These are phyloP conservation scores for Monosporascus sp. DNA, from an alignment of 2,329 filamentous ascomycete species.

Conservation along the genomic window DNA sequence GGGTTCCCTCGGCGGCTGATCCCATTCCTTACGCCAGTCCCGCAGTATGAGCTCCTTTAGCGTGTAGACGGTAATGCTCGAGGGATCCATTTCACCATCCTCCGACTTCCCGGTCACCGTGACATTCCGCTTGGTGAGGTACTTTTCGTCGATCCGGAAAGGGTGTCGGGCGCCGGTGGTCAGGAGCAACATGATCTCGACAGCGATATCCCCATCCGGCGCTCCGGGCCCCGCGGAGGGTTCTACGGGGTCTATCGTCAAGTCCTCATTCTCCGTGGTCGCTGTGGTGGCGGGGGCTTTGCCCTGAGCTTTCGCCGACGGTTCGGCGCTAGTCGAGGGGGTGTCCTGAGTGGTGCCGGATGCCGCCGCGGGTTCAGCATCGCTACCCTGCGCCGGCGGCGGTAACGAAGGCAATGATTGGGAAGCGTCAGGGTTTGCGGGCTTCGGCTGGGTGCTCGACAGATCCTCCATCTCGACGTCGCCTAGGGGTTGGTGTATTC, in stretches of 20 bases:
- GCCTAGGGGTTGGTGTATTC: slow-evolving; percentile 18
- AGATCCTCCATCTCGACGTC: slow-evolving; percentile 27
- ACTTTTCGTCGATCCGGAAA: slow-evolving; percentile 84
- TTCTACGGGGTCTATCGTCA: slow-evolving; percentile 30
- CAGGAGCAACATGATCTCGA: slow-evolving; percentile 77
- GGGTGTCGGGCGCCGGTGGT: slow-evolving; percentile 76
- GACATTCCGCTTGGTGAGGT: slow-evolving; percentile 75
- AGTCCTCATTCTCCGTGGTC: slow-evolving; percentile 22
- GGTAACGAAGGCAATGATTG: slow-evolving; percentile 1
- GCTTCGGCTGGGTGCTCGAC: slow-evolving; percentile 16
- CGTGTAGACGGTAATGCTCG: slow-evolving; percentile 87
- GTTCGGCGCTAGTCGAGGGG: slow-evolving; percentile 7
- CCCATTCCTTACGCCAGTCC: slow-evolving; percentile 93
- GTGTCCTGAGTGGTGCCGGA: slow-evolving; percentile 18
- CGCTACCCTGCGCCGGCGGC: slow-evolving; percentile 10
- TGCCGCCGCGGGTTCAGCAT: slow-evolving; percentile 12
- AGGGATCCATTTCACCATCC: slow-evolving; percentile 64
- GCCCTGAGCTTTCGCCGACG: slow-evolving; percentile 25
- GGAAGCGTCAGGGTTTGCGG: slow-evolving; percentile 13
- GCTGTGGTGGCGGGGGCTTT: slow-evolving; percentile 19
- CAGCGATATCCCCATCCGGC: slow-evolving; percentile 33
- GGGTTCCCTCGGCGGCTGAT: slow-evolving; percentile 76
- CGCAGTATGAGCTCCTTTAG: slow-evolving; percentile 89
- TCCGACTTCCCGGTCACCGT: slow-evolving; percentile 62
- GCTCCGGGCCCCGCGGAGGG: slow-evolving; percentile 25